phyloP scores from a whole-genome alignment of 176 grass and related monocot species.

The Olyra latifolia region DNA sequence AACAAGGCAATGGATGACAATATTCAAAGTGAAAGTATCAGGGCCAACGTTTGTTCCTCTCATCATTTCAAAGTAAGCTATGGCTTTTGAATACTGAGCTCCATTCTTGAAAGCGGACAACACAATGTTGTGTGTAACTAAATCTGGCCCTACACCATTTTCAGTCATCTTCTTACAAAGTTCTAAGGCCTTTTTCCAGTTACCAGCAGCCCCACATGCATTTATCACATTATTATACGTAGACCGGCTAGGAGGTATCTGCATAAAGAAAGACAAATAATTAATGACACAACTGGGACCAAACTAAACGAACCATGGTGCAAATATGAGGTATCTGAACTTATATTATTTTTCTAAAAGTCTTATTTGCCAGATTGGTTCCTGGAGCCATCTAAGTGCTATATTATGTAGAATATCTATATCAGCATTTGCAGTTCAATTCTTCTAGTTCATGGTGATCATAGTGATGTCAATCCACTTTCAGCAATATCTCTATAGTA shows the following conservation, averaged over 20 bases:
- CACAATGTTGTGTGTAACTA: conserved; percentile 94
- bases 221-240: conserved; percentile 98
- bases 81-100: conserved; percentile 71
- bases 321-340: neutral
- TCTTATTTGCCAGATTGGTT: conserved; percentile 8
- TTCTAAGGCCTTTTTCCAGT: conserved; percentile 94
- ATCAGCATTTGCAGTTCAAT: conserved; percentile 8
- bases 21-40: conserved; percentile 84
- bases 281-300: conserved; percentile 1
- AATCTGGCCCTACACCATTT: conserved; percentile 97
- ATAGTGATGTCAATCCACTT: conserved; percentile 13
- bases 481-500: neutral
- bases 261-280: conserved; percentile 23
- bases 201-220: conserved; percentile 81
- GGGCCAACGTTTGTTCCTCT: conserved; percentile 62
- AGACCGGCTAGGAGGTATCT: conserved; percentile 81
- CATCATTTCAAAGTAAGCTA: conserved; percentile 91
- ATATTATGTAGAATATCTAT: conserved; percentile 4
- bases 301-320: conserved; percentile 8
- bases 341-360: neutral
- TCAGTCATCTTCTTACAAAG: conserved; percentile 92
- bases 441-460: conserved; percentile 7
- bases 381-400: neutral
- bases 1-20: conserved; percentile 85
- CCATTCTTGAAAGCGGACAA: conserved; percentile 94